These are phyloP conservation scores for Dalbergia oliveri DNA, from an alignment of 306 rosid species.

Conservation along the genomic window DNA sequence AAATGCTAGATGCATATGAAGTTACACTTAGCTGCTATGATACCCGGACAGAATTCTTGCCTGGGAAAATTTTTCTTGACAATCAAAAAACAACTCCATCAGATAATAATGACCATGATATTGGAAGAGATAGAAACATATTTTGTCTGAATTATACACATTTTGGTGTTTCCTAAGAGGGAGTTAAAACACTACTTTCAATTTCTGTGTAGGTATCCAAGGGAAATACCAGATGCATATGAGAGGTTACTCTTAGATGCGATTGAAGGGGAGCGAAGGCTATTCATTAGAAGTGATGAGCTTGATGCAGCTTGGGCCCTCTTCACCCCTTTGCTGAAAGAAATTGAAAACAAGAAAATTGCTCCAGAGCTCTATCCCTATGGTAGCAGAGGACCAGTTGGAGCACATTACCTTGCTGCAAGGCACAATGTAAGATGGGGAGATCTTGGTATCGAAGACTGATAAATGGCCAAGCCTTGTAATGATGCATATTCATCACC, in stretches of 20 bases:
- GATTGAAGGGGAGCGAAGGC: constrained; percentile 88
- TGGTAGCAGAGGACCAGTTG: constrained; percentile 96
- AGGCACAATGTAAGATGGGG: constrained; percentile 94
- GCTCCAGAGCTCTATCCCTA: constrained; percentile 94
- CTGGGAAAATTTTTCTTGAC: constrained; percentile 12
- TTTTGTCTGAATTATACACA: not conserved
- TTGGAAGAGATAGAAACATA: constrained; percentile 11
- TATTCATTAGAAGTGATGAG: constrained; percentile 97
- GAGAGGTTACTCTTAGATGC: constrained; percentile 95
- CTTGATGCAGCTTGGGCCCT: constrained; percentile 95
- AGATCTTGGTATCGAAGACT: constrained; percentile 69
- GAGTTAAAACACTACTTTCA: constrained; percentile 1
- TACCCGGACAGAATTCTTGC: constrained; percentile 8
- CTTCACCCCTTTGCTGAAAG: constrained; percentile 89
- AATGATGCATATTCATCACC: constrained; percentile 19
- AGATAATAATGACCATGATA: not conserved
- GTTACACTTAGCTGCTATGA: not conserved
- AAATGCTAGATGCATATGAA: constrained; percentile 16
- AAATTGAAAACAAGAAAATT: constrained; percentile 85
- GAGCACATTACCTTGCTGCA: constrained; percentile 96
- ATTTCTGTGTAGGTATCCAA: constrained; percentile 73
- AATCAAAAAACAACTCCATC: not conserved
- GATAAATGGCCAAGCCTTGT: constrained; percentile 36
- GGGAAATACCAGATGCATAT: constrained; percentile 94
- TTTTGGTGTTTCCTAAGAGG: not conserved